These are phyloP conservation scores for Saturnispora serradocipensis DNA, from an alignment of 805 yeast genomes.

Conservation along the genomic window DNA sequence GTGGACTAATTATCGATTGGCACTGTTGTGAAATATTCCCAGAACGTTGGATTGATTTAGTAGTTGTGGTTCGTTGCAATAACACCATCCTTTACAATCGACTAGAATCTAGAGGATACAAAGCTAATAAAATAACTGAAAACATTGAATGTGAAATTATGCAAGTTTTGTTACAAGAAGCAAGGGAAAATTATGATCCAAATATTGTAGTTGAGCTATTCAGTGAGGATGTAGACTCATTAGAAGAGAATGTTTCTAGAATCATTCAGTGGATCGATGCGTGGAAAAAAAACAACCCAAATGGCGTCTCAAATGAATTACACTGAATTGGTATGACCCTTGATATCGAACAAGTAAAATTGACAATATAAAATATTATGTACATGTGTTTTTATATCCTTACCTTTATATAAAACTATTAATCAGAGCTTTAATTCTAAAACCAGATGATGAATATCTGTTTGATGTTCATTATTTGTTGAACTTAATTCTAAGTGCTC, in stretches of 20 bases:
- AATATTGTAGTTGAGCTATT: slow-evolving; percentile 74
- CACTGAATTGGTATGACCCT: slow-evolving; percentile 10
- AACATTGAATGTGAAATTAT: slow-evolving; percentile 94
- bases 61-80: slow-evolving; percentile 77
- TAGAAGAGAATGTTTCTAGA: slow-evolving; percentile 77
- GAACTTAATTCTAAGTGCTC: slow-evolving; percentile 67
- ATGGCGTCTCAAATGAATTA: slow-evolving; percentile 47
- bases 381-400: not conserved
- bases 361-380: not conserved
- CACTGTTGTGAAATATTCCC: slow-evolving; percentile 96
- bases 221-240: slow-evolving; percentile 64
- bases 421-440: not conserved
- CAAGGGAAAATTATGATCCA: slow-evolving; percentile 68
- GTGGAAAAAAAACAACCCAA: slow-evolving; percentile 63
- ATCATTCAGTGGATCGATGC: slow-evolving; percentile 62
- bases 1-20: slow-evolving; percentile 94
- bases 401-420: not conserved
- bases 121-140: slow-evolving; percentile 75
- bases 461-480: slow-evolving; percentile 27
- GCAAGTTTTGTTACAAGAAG: slow-evolving; percentile 85
- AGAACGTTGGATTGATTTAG: slow-evolving; percentile 84
- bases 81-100: slow-evolving; percentile 68
- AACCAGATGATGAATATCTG: not conserved
- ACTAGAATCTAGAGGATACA: slow-evolving; percentile 65
- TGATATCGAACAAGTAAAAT: not conserved